Evolutionary conservation across 768 basidiomycete species (phyloP).

Genomic region (Tephrocybe sp.): DNA sequence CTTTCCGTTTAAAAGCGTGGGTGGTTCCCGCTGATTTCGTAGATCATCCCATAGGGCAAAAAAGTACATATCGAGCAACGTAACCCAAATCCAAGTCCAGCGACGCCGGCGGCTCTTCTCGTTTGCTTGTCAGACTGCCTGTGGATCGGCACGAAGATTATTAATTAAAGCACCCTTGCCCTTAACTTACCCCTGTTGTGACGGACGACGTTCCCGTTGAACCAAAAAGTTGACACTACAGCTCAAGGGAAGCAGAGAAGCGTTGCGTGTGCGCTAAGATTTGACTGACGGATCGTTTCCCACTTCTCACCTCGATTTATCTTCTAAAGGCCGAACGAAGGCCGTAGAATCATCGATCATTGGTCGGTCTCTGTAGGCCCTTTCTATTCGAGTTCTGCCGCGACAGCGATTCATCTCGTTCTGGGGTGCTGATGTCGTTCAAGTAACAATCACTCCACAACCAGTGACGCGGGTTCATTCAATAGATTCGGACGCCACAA

Average conservation of each 20-base stretch:
- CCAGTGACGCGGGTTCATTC: neutral
- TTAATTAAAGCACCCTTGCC: neutral
- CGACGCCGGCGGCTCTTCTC: neutral
- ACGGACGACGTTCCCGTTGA: too few relatives aligned
- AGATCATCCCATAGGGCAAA: neutral
- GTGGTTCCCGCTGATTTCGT: neutral
- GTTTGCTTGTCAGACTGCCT: neutral
- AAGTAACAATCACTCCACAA: neutral
- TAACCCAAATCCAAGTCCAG: neutral
- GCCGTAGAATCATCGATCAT: neutral
- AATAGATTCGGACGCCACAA: slow-evolving; percentile 5
- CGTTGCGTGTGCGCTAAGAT: too few relatives aligned
- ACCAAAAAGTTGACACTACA: too few relatives aligned
- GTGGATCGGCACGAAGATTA: neutral
- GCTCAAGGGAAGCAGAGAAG: neutral
- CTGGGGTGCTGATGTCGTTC: neutral
- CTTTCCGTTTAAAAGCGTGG: neutral
- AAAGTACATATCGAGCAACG: neutral
- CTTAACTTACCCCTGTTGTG: too few relatives aligned
- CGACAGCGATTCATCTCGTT: neutral
- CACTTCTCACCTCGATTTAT: neutral
- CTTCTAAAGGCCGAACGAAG: neutral
- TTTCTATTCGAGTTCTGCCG: too few relatives aligned
- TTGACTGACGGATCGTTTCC: neutral
- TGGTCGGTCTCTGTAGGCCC: too few relatives aligned